Conservation (phyloP, 345 rosid genomes). For the Gynandropsis gynandra region DNA sequence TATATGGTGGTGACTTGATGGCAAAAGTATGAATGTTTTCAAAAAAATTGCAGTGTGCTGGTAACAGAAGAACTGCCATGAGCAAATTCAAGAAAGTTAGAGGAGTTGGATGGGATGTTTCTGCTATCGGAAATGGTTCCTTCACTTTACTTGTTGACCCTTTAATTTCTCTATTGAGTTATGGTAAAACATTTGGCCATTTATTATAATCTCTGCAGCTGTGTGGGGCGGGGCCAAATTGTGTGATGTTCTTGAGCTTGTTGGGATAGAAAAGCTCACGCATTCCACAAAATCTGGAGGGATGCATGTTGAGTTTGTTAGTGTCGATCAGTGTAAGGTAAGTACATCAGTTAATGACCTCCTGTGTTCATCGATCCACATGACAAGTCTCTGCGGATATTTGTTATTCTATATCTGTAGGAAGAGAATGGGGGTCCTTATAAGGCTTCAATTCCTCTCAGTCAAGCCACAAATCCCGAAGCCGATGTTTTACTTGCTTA, state of each 20-base stretch:
- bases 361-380: conserved; percentile 12
- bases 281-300: conserved; percentile 52
- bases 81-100: conserved; percentile 65
- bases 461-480: conserved; percentile 78
- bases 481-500: conserved; percentile 96
- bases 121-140: conserved; percentile 92
- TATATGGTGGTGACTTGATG: not conserved
- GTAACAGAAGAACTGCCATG: conserved; percentile 98
- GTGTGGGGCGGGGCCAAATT: conserved; percentile 82
- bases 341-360: not conserved
- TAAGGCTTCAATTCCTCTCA: conserved; percentile 86
- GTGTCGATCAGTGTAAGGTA: conserved; percentile 95
- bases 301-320: conserved; percentile 89
- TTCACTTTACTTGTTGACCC: conserved; percentile 3
- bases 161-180: too few species aligned
- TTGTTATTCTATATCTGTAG: conserved; percentile 32
- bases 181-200: not conserved
- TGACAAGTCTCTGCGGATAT: not conserved
- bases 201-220: conserved; percentile 37
- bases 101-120: conserved; percentile 96
- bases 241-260: conserved; percentile 77
- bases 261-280: conserved; percentile 63
- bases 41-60: conserved; percentile 68
- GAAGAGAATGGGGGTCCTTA: conserved; percentile 99
- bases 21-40: conserved; percentile 4